A percentile compares a stretch with the other conserved stretches of the same genome.
Conservation (phyloP, 1,139 yeast genomes). For the Meyerozyma smithsonii region DNA sequence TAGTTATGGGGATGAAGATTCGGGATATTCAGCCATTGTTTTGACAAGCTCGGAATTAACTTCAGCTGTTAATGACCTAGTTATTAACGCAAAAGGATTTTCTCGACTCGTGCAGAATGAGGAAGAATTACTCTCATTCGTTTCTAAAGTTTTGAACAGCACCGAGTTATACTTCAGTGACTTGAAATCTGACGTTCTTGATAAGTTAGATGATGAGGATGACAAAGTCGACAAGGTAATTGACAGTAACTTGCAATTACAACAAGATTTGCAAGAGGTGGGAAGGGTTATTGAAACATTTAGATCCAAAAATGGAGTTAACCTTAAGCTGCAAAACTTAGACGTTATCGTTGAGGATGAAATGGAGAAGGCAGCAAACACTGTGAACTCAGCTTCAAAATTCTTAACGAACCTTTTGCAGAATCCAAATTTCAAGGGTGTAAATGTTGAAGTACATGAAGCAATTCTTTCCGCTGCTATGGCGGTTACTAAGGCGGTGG, state of each 20-base stretch:
- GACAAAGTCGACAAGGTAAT: slow-evolving; percentile 76
- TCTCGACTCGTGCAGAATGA: slow-evolving; percentile 49
- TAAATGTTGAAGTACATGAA: slow-evolving; percentile 69
- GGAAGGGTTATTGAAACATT: slow-evolving; percentile 53
- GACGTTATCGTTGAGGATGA: slow-evolving; percentile 70
- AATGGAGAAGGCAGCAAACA: slow-evolving; percentile 65
- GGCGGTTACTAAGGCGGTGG: slow-evolving; percentile 77
- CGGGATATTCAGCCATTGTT: slow-evolving; percentile 52
- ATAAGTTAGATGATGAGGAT: slow-evolving; percentile 48
- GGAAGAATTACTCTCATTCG: slow-evolving; percentile 44
- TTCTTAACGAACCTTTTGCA: slow-evolving; percentile 53
- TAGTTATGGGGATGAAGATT: slow-evolving; percentile 52
- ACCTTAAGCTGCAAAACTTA: slow-evolving; percentile 47
- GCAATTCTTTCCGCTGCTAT: slow-evolving; percentile 76
- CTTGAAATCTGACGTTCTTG: slow-evolving; percentile 51
- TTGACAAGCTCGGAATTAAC: slow-evolving; percentile 66
- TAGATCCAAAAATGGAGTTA: slow-evolving; percentile 37
- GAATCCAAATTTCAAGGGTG: slow-evolving; percentile 52
- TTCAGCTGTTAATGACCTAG: slow-evolving; percentile 58
- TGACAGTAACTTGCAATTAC: slow-evolving; percentile 69
- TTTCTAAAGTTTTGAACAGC: slow-evolving; percentile 56
- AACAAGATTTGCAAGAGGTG: slow-evolving; percentile 61
- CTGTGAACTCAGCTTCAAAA: slow-evolving; percentile 63
- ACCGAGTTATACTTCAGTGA: slow-evolving; percentile 61
- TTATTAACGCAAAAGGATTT: slow-evolving; percentile 69